These are phyloP conservation scores for Mycena albidolilacea DNA, from an alignment of 768 basidiomycete species.

Conservation along the genomic window DNA sequence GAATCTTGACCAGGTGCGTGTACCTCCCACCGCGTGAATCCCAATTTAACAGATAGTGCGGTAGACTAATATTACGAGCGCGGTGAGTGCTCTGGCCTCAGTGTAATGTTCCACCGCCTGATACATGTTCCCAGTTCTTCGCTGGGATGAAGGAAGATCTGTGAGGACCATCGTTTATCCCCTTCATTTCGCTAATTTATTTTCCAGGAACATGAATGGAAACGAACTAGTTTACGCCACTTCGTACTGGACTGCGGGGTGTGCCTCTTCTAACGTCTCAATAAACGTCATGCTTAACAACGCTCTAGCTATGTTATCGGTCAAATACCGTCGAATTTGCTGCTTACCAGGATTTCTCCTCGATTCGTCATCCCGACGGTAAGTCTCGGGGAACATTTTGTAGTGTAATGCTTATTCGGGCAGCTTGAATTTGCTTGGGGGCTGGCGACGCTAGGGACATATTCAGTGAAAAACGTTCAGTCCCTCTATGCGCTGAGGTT, in stretches of 20 bases:
- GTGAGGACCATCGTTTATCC: neutral
- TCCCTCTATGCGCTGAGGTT: constrained; percentile 36
- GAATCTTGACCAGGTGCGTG: constrained; percentile 41
- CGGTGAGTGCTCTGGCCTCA: neutral
- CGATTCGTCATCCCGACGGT: constrained; percentile 41
- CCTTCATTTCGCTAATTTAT: neutral
- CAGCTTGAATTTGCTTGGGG: constrained; percentile 40
- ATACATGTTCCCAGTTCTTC: constrained; percentile 30
- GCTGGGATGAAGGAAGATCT: constrained; percentile 41
- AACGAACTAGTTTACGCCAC: constrained; percentile 38
- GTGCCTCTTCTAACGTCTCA: neutral
- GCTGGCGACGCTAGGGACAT: constrained; percentile 38
- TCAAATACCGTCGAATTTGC: constrained; percentile 40
- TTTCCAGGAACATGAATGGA: constrained; percentile 34
- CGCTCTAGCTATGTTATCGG: constrained; percentile 37
- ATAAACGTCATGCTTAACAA: too few relatives aligned
- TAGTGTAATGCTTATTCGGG: neutral
- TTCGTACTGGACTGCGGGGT: constrained; percentile 41
- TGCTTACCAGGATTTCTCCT: constrained; percentile 38
- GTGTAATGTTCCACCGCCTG: neutral
- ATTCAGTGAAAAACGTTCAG: constrained; percentile 36
- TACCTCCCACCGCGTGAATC: neutral
- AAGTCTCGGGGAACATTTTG: neutral
- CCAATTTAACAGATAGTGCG: neutral
- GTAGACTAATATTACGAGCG: constrained; percentile 38